Percentiles rank a stretch among this genome's conserved stretches.
Conservation (phyloP, 2,329 filamentous ascomycete species). For the Fonsecaea pedrosoi region DNA sequence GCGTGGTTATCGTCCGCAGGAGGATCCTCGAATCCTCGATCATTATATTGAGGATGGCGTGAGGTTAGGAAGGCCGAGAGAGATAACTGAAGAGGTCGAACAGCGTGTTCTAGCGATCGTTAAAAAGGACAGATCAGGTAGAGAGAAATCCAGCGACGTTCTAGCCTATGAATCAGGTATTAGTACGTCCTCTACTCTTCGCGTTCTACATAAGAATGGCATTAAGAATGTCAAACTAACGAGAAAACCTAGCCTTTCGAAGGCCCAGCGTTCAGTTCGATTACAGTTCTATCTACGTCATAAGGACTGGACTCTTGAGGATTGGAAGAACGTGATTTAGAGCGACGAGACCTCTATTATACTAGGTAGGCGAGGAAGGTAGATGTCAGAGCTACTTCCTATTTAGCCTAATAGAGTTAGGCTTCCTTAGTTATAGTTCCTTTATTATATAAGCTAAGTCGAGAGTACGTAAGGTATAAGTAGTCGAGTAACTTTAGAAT, state of each 20-base stretch:
- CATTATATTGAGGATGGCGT: constrained; percentile 26
- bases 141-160: constrained; percentile 34
- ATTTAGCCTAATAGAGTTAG: too few relatives aligned
- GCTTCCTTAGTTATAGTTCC: too few relatives aligned
- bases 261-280: constrained; percentile 20
- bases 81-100: constrained; percentile 2
- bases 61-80: constrained; percentile 11
- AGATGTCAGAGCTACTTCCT: too few relatives aligned
- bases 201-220: constrained; percentile 24
- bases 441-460: too few relatives aligned
- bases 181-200: neutral
- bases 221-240: constrained; percentile 32
- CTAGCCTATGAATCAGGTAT: constrained; percentile 26
- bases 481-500: too few relatives aligned
- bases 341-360: constrained; percentile 38
- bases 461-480: too few relatives aligned
- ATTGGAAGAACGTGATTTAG: constrained; percentile 41
- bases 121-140: constrained; percentile 13
- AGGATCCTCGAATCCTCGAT: constrained; percentile 21
- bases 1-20: constrained; percentile 20
- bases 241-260: constrained; percentile 31
- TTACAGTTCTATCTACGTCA: constrained; percentile 32
- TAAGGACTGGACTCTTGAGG: constrained; percentile 37
- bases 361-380: constrained; percentile 23
- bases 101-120: constrained; percentile 17